Percentiles rank a stretch among this genome's conserved stretches.
These are phyloP conservation scores for Cutaneotrichosporon mucoides DNA, from an alignment of 1,284 basidiomycete genomes.

Conservation along the genomic window DNA sequence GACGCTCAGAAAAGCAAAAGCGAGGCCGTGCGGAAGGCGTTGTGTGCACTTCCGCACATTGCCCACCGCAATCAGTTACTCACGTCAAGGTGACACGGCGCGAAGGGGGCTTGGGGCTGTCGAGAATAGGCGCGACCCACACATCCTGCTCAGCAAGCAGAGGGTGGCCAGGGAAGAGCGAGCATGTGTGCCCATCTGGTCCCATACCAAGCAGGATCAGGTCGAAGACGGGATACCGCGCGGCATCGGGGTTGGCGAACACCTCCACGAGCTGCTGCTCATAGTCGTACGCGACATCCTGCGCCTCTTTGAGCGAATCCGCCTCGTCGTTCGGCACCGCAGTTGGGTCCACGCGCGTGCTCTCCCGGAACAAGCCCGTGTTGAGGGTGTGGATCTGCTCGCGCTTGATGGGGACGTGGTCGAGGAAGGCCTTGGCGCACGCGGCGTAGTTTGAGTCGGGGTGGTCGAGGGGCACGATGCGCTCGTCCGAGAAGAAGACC, in stretches of 20 bases:
- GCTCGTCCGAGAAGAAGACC: conserved; percentile 94
- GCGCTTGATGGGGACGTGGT: conserved; percentile 68
- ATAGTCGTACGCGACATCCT: conserved; percentile 86
- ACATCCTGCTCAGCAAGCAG: conserved; percentile 79
- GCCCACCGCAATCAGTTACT: conserved; percentile 11
- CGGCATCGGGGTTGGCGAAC: conserved; percentile 81
- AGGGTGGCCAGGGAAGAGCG: conserved; percentile 89
- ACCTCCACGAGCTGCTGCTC: conserved; percentile 86
- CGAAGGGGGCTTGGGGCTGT: conserved; percentile 90
- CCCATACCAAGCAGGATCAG: conserved; percentile 91
- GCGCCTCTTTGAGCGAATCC: conserved; percentile 55
- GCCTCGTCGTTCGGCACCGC: conserved; percentile 47
- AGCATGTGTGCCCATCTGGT: conserved; percentile 93
- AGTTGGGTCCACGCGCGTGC: conserved; percentile 34
- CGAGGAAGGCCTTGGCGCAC: conserved; percentile 72
- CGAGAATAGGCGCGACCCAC: conserved; percentile 91
- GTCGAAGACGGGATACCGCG: conserved; percentile 91
- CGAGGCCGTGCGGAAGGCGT: no score
- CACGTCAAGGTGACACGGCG: conserved; percentile 68
- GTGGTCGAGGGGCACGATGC: conserved; percentile 86
- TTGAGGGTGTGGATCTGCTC: conserved; percentile 85
- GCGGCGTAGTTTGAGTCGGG: conserved; percentile 85
- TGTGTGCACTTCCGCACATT: no score
- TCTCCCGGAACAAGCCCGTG: conserved; percentile 57
- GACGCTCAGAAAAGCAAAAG: no score